Percentiles rank a stretch among this genome's conserved stretches.
Conservation (phyloP, 2,329 filamentous ascomycete species). For the Zalaria sp. region DNA sequence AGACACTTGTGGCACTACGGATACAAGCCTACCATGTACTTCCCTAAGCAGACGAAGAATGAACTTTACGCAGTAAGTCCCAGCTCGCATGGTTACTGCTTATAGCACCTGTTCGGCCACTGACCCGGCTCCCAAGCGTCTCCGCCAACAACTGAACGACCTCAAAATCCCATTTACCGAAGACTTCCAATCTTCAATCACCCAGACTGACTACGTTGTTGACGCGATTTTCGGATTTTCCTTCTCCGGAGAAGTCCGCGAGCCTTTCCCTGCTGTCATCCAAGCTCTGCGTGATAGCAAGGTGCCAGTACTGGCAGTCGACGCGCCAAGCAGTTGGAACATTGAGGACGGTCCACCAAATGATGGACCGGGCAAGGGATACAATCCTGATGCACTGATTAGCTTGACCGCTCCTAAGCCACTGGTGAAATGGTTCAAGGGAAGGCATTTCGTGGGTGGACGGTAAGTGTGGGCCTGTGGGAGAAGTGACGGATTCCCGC, state of each 20-base stretch:
- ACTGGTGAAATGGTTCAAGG: slow-evolving; percentile 67
- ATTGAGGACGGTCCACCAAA: slow-evolving; percentile 74
- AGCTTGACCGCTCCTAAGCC: slow-evolving; percentile 92
- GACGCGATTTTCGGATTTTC: slow-evolving; percentile 95
- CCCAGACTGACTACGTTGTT: slow-evolving; percentile 62
- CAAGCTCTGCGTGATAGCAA: slow-evolving; percentile 56
- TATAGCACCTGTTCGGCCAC: too few species aligned
- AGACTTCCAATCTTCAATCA: slow-evolving; percentile 57
- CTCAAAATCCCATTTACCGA: slow-evolving; percentile 71
- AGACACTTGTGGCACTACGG: slow-evolving; percentile 86
- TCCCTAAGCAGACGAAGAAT: slow-evolving; percentile 82
- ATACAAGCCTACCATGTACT: slow-evolving; percentile 79
- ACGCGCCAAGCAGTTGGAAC: slow-evolving; percentile 89
- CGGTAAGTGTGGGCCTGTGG: slow-evolving; percentile 36
- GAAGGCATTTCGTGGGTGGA: slow-evolving; percentile 84
- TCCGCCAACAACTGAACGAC: slow-evolving; percentile 72
- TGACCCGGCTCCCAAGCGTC: slow-evolving; percentile 38
- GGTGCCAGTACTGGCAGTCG: slow-evolving; percentile 72
- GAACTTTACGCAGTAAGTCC: slow-evolving; percentile 65
- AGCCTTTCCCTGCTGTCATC: slow-evolving; percentile 78
- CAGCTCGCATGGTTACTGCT: too few species aligned
- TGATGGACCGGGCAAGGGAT: slow-evolving; percentile 62
- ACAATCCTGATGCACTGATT: slow-evolving; percentile 67
- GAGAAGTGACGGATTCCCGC: too few species aligned
- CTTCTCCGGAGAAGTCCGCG: slow-evolving; percentile 82